These are phyloP conservation scores for Xerocomellus intermedius DNA, from an alignment of 768 basidiomycete species.

Conservation along the genomic window DNA sequence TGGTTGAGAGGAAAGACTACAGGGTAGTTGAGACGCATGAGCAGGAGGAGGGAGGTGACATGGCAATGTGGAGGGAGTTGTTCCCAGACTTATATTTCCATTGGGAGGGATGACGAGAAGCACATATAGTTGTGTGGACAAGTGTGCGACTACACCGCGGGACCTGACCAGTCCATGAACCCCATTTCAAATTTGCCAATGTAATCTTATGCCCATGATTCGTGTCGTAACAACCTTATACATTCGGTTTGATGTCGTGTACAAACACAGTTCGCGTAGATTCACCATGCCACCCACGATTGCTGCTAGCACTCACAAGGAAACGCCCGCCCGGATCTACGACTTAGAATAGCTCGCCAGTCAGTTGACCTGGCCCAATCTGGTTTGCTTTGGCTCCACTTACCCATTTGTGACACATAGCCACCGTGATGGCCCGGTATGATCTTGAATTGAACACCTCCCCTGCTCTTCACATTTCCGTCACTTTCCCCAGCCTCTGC, in stretches of 20 bases:
- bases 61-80: conserved; percentile 5
- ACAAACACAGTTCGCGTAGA: conserved; percentile 88
- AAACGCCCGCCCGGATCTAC: conserved; percentile 83
- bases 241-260: conserved; percentile 70
- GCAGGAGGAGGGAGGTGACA: conserved; percentile 21
- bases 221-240: conserved; percentile 34
- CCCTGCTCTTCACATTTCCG: conserved; percentile 54
- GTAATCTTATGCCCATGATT: conserved; percentile 24
- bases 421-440: conserved; percentile 96
- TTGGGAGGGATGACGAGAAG: conserved; percentile 34
- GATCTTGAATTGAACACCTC: conserved; percentile 88
- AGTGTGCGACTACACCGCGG: conserved; percentile 33
- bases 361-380: conserved; percentile 22
- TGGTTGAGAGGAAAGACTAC: conserved; percentile 37
- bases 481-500: conserved; percentile 73
- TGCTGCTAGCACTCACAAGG: conserved; percentile 89
- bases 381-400: conserved; percentile 33
- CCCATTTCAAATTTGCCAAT: conserved; percentile 30
- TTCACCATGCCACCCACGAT: conserved; percentile 92
- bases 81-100: conserved; percentile 31
- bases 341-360: conserved; percentile 46
- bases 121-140: conserved; percentile 23
- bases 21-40: conserved; percentile 33
- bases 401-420: conserved; percentile 89
- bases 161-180: conserved; percentile 23